A percentile compares a stretch with the other conserved stretches of the same genome.
Evolutionary conservation across 73 alveolate species (phyloP).

Genomic region (Tetrahymena borealis): DNA sequence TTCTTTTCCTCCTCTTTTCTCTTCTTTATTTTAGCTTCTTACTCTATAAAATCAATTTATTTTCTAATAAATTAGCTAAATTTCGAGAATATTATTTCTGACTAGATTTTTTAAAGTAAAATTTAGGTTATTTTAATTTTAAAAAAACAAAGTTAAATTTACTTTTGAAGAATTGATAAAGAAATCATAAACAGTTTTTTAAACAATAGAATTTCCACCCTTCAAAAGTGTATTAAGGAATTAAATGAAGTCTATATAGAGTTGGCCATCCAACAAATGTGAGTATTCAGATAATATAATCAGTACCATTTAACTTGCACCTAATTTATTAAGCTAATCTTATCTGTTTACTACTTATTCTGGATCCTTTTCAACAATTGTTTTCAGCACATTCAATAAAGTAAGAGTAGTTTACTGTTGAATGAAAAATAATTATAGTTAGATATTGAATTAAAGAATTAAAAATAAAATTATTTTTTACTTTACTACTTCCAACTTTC

Average conservation of each 20-base stretch:
- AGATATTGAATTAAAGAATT: not conserved
- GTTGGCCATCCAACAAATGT: slow-evolving; percentile 15
- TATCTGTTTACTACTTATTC: slow-evolving; percentile 29
- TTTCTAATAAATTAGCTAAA: not conserved
- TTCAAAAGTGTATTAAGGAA: slow-evolving; percentile 29
- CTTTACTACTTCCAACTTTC: slow-evolving; percentile 7
- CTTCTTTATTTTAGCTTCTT: slow-evolving; percentile 13
- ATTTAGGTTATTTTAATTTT: not conserved
- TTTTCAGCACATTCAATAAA: not conserved
- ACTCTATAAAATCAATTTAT: not conserved
- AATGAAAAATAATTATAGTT: too few relatives aligned
- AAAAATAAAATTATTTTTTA: not conserved
- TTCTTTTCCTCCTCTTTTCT: slow-evolving; percentile 5
- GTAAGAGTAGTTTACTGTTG: slow-evolving; percentile 8
- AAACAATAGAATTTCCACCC: slow-evolving; percentile 46
- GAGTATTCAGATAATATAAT: slow-evolving; percentile 34
- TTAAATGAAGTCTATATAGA: slow-evolving; percentile 17
- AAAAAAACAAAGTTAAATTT: slow-evolving; percentile 26
- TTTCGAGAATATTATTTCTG: not conserved
- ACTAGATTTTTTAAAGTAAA: not conserved
- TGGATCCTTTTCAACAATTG: slow-evolving; percentile 17
- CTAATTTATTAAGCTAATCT: slow-evolving; percentile 33
- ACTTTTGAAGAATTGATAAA: slow-evolving; percentile 28
- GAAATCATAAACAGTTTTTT: slow-evolving; percentile 46
- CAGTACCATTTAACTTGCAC: slow-evolving; percentile 44